Evolutionary conservation across 2,329 filamentous ascomycete species (phyloP), one percentile per base, ranked within the genome.

Genomic region (Arthroderma uncinatum): DNA sequence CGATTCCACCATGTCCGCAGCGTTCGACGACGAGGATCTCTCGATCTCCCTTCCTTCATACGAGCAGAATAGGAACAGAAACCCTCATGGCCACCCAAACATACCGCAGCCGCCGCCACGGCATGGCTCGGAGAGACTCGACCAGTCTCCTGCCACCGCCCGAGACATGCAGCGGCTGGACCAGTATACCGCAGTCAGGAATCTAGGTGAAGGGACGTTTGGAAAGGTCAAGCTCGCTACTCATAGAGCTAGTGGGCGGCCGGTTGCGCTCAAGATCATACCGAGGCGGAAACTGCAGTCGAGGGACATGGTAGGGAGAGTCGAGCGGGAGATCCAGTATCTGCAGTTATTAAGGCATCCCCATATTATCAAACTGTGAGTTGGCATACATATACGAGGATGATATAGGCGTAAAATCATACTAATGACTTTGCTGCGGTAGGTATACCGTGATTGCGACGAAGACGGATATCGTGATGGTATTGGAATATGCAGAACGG

Each of bases 201-300:
- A 92, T 14, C 80, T 98, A 12, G 93, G 93, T 57, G 93, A 98
- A 75, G 93, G 93, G 50, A 96, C 91, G 2, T 98, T 98, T 71
- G 93, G 93, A 66, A 98, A 98, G 76, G 93, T 98, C 71, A 97
- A 97, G 78, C 82, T 98, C 65, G 93, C 93, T 21, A 87, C 91
- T 42, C 93, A 98, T 70, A 84, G 89, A 67, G 84, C 90, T 64
- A 97, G 89, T 64, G 88, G 88, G 62, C 91, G 97, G 73, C 89
- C 96, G 76, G 93, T 98, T 54, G 93, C 93, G 28, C 81, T 98
- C 69, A 98, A 98, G 79, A 96, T 97, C 69, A 98, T 98, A 68
- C 88, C 90, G 42, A 83, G 93, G 63, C 93, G 93, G 77, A 95
- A 96, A 77, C 81, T 98, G 67, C 89, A 96, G 65, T 97, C 91